Base-by-base conservation (phyloP, 1,139 yeast species). In the Taphrina populina region DNA sequence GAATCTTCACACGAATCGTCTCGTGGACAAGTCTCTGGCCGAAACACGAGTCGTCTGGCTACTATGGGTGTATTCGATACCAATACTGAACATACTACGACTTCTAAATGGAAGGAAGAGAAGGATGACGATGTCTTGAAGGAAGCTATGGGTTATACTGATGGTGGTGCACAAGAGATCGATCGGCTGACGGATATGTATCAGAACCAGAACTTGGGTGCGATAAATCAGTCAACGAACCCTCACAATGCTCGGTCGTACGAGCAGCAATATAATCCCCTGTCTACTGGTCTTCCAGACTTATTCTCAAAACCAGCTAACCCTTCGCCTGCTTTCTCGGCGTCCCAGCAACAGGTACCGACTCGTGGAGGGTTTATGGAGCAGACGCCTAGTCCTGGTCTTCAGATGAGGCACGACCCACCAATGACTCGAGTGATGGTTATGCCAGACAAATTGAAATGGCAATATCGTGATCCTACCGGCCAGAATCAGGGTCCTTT, bases 401-500 rank as follows among this genome's bases (percentile, higher is more conserved):
- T 49, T 19, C 39, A 37, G 17, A 20, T 49, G 32, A 24, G 54
- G 39, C 54, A 49, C 21, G 54, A 49, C 17, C 52, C 45, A 17
- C 58, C 58, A 10, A 44, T 44, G 56, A 37, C 58, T 10, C 56
- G 54, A 19, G 57, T 52, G 8, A 36, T 49, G 49, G 41, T 36
- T 33, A 57, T 57, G 54, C 59, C 54, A 11, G 56, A 57, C 47
- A 51, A 51, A 34, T 33, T 44, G 23, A 51, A 51, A 21, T 87
- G 95, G 95, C 73, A 70, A 59, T 87, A 87, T 65, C 71, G 82
- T 58, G 95, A 87, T 66, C 82, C 87, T 0, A 69, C 76, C 44
- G 87, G 86, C 1, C 76, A 71, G 55, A 83, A 81, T 60, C 95
- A 85, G 65, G 95, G 95, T 21, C 95, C 95, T 1, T 87, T 86